Base-by-base conservation (phyloP, 306 rosid genomes). In the Oxytropis ochrocephala region DNA sequence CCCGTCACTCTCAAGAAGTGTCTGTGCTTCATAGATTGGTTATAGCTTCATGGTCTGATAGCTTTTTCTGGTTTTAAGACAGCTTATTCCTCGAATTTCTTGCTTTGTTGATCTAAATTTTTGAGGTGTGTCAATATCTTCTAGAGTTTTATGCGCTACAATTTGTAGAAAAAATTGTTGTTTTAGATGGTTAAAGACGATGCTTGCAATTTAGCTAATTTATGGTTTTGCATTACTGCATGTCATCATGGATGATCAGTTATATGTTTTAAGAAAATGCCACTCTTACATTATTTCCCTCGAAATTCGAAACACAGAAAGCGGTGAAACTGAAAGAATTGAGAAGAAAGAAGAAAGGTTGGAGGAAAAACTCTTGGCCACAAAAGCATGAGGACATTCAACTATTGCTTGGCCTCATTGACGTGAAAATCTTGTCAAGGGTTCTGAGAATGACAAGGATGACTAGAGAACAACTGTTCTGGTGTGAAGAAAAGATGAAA, bases 401-500 rank as follows among this genome's bases (percentile, higher is more conserved):
- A 51, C 81, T 94, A 38, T 60, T 90, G 64, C 88, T 94, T 14
- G 81, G 96, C 53, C 82, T 90, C 13, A 76, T 88, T 16, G 98
- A 94, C 36, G 61, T 74, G 61, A 87, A 90, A 78, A 69, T 90
- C 51, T 2, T 94, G 56, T 79, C 80, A 5, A 86, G 98, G 76
- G 90, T 84, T 67, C 83, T 91, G 8, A 82, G 85, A 66, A 90
- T 94, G 92, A 63, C 55, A 5, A 85, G 89, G 87, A 70, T 90
- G 70, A 85, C 77, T 5, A 90, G 87, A 44, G 95, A 87, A 41
- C 96, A 94, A 64, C 73, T 94, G 63, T 70, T 85, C 59, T 94
- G 98, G 98, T 90, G 98, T 47, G 97, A 94, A 80, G 96, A 90
- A 72, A 94, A 94, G 88, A 78, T 87, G 85, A 94, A 88, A 67